Evolutionary conservation across 768 basidiomycete genomes (phyloP), one percentile per base, ranked within the genome.

Genomic region (Hirschioporus abietinus): DNA sequence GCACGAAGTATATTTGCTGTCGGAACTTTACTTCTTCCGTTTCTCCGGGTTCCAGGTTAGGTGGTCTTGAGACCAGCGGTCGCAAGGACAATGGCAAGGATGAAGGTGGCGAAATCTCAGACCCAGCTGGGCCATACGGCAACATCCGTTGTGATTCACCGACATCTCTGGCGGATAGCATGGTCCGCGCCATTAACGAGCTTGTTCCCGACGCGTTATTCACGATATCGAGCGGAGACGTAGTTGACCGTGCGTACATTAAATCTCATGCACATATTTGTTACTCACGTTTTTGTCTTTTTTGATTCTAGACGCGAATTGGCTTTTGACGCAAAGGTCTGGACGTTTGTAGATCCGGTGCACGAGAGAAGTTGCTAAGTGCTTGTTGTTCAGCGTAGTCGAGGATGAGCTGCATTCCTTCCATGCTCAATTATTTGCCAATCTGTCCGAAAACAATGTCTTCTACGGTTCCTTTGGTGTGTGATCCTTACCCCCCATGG

Each of bases 1-100:
- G 88, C 74, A 83, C 82, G n/a, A 86, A 86, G 71, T 83, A 83
- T 1, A 83, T 89, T 20, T 88, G 88, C 72, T 88, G 88, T 72
- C 78, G 86, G 64, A 77, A 82, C 58, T 87, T 79, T 67, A 82
- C 82, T 63, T 73, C 70, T 7, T 74, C 76, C 0, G 67, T 69
- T 1, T 74, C 82, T 1, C 73, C 82, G 24, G 70, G 3, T 15
- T 52, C 42, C 12, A 30, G 30, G 8, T 2, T 30, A 8, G 8
- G 30, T 30, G 6, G 15, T 52, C 42, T 10, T 15, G 12, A 52
- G 42, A 15, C 12, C 12, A 10, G 12, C 5, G 42, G 42, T 6
- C 42, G 42, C 12, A 52, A 52, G 42, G 12, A 52, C 42, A 52
- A 52, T 5, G 42, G 12, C 42, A 52, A 52, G 12, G 20, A 52